Percentiles rank a stretch among this genome's conserved stretches.
Conservation (phyloP, 2,329 filamentous ascomycete genomes). For the Penicillium nordicum region DNA sequence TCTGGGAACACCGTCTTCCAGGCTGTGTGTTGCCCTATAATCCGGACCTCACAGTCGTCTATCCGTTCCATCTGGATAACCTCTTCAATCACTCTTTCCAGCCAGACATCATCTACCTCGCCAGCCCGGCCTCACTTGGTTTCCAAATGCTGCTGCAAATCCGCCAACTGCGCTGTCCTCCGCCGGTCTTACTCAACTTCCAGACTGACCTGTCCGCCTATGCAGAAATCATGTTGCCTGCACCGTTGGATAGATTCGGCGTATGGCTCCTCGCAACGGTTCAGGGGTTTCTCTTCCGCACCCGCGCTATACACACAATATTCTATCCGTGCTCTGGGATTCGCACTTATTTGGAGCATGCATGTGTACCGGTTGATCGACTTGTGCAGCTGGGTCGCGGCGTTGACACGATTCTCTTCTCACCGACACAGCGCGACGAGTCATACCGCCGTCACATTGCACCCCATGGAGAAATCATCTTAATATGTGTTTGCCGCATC, state of each 20-base stretch:
- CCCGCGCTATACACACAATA: slow-evolving; percentile 60
- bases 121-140: slow-evolving; percentile 65
- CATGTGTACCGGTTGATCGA: slow-evolving; percentile 55
- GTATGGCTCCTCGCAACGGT: slow-evolving; percentile 61
- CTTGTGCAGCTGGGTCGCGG: slow-evolving; percentile 62
- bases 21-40: slow-evolving; percentile 69
- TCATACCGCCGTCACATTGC: slow-evolving; percentile 54
- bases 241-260: slow-evolving; percentile 58
- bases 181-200: no score
- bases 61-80: slow-evolving; percentile 62
- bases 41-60: slow-evolving; percentile 66
- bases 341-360: slow-evolving; percentile 56
- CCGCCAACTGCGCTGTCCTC: slow-evolving; percentile 53
- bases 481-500: slow-evolving; percentile 64
- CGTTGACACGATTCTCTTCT: slow-evolving; percentile 62
- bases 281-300: slow-evolving; percentile 64
- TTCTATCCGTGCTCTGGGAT: slow-evolving; percentile 68
- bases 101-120: slow-evolving; percentile 67
- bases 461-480: slow-evolving; percentile 60
- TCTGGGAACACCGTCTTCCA: slow-evolving; percentile 56
- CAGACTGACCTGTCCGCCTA: slow-evolving; percentile 55
- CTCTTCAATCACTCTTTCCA: slow-evolving; percentile 61
- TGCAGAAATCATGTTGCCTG: slow-evolving; percentile 65
- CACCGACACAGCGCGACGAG: slow-evolving; percentile 52
- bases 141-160: slow-evolving; percentile 70